These are phyloP conservation scores for Sporisorium iseilematis-ciliati DNA, from an alignment of 1,284 basidiomycete species.

Conservation along the genomic window DNA sequence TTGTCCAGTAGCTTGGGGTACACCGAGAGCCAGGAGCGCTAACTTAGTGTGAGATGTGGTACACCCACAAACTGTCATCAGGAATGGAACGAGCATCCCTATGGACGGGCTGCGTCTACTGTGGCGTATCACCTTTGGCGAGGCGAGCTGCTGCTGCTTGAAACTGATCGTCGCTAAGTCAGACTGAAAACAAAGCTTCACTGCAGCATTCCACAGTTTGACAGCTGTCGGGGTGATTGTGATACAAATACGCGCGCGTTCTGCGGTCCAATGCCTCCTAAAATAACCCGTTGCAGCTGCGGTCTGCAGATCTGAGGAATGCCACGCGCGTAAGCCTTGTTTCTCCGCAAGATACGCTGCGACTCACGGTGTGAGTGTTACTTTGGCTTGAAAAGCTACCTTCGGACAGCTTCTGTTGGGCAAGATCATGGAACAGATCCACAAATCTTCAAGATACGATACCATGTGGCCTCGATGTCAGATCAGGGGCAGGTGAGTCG, in stretches of 20 bases:
- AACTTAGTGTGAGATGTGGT: not conserved
- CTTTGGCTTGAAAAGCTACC: no score
- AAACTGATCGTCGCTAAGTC: not conserved
- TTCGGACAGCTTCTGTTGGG: no score
- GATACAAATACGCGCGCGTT: not conserved
- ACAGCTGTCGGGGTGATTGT: slow-evolving; percentile 8
- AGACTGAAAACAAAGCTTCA: no score
- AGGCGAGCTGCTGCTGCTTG: not conserved
- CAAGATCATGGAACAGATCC: no score
- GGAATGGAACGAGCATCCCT: slow-evolving; percentile 35
- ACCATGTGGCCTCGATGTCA: no score
- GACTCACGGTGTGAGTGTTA: no score
- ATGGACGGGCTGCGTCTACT: slow-evolving; percentile 23
- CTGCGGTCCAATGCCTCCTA: slow-evolving; percentile 19
- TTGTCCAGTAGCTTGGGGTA: not conserved
- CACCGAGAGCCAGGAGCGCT: not conserved
- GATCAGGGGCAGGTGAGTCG: no score
- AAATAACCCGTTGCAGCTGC: slow-evolving; percentile 4
- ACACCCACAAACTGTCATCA: no score
- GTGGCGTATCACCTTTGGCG: not conserved
- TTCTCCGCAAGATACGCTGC: not conserved
- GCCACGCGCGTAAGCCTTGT: slow-evolving; percentile 21
- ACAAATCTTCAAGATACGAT: no score
- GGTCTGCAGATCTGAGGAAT: slow-evolving; percentile 24
- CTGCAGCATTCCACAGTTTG: slow-evolving; percentile 9